These are phyloP conservation scores for Besnoitia besnoiti DNA, from an alignment of 169 alveolate species.

Conservation along the genomic window DNA sequence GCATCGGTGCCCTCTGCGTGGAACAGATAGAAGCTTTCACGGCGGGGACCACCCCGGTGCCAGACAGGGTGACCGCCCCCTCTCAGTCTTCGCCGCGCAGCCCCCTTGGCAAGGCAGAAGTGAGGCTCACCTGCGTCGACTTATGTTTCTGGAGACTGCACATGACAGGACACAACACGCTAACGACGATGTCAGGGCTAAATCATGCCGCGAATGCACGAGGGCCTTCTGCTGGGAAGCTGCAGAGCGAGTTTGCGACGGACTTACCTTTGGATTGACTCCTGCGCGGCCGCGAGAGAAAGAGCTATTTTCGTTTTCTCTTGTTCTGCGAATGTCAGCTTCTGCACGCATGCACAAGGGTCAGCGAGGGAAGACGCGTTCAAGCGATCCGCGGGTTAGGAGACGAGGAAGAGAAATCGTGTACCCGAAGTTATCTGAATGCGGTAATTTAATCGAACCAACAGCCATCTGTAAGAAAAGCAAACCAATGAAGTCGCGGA, in stretches of 20 bases:
- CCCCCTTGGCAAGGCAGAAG: neutral
- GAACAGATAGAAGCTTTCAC: neutral
- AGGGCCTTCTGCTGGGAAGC: neutral
- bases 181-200: neutral
- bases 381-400: neutral
- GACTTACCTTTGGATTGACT: neutral
- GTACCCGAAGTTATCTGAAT: no score
- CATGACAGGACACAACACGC: neutral
- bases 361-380: neutral
- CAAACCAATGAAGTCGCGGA: neutral
- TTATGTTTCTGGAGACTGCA: neutral
- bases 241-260: neutral
- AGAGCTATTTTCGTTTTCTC: neutral
- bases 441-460: neutral
- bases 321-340: neutral
- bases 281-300: constrained; percentile 11
- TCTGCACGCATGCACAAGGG: neutral
- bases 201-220: neutral
- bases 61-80: neutral
- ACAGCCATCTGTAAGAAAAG: neutral
- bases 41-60: neutral
- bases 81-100: neutral
- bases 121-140: neutral
- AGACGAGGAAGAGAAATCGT: neutral
- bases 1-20: neutral